Evolutionary conservation across 2,329 filamentous ascomycete genomes (phyloP), one percentile per base, ranked within the genome.

Genomic region (Arthrobotrys megalospora): DNA sequence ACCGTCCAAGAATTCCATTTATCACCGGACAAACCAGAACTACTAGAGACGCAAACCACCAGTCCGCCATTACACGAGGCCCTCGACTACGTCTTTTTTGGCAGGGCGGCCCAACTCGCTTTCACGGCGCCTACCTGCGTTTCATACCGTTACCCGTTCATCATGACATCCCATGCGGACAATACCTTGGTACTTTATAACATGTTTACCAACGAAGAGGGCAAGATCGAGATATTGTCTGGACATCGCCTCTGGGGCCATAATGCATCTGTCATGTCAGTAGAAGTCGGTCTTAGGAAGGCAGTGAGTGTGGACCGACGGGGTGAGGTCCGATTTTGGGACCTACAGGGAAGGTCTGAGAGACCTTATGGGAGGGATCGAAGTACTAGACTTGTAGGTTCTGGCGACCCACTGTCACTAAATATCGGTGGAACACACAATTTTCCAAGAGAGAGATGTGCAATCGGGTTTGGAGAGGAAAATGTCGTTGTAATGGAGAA

Each of bases 291-390:
- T 16, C 89, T 92, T 52, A 89, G 92, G 43, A 96, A 94, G 84
- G 94, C 94, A 0, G 92, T 97, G 3, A 96, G 93, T n/a, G 91
- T 97, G 63, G 96, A 92, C 84, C 88, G 88, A 19, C 87, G 90
- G n/a, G 94, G 93, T 32, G 91, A 93, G 83, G 89, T 93, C 79
- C 89, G 94, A 6, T 90, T 97, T 5, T 97, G 94, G 94, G 93
- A 97, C 82, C 87, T 97, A 0, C 94, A 97, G 84, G 91, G 91
- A 86, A 38, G 73, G 16, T 70, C 52, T 28, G 73, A 77, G n/a
- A 77, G 48, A 32, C 45, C 68, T 24, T 64, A 41, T 58, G 53
- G 58, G 19, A 64, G 65, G 58, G 67, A 79, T 38, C 41, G 53
- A 36, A 70, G 73, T 52, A 68, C 60, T n/a, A 62, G 66, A 34